These are phyloP conservation scores for Abortiporus biennis DNA, from an alignment of 1,284 basidiomycete species.

Conservation along the genomic window DNA sequence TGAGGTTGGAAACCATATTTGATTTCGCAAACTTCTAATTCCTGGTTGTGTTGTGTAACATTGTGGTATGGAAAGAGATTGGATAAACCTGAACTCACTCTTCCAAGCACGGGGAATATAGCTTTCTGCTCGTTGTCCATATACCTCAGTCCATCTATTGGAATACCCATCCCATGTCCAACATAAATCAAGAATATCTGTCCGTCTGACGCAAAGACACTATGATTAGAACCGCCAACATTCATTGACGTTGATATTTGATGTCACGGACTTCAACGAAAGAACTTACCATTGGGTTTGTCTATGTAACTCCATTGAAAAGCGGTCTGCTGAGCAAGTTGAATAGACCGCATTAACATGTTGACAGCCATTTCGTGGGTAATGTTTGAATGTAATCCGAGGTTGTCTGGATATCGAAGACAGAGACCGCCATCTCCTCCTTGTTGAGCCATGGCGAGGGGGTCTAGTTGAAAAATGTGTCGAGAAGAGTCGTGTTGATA, in stretches of 20 bases:
- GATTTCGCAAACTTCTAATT: slow-evolving; percentile 66
- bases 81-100: slow-evolving; percentile 38
- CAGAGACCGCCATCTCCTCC: slow-evolving; percentile 31
- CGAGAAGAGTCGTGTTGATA: no score
- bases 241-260: slow-evolving; percentile 3
- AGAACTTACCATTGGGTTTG: slow-evolving; percentile 53
- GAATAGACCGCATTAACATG: slow-evolving; percentile 53
- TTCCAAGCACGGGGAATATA: slow-evolving; percentile 38
- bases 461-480: no score
- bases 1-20: slow-evolving; percentile 73
- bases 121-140: slow-evolving; percentile 62
- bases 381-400: slow-evolving; percentile 49
- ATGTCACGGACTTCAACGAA: slow-evolving; percentile 2
- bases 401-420: slow-evolving; percentile 60
- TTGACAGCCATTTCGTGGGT: slow-evolving; percentile 50
- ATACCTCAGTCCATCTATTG: slow-evolving; percentile 67
- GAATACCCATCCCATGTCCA: slow-evolving; percentile 47
- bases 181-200: slow-evolving; percentile 57
- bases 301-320: slow-evolving; percentile 70
- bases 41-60: slow-evolving; percentile 30
- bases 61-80: neutral
- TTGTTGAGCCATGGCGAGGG: slow-evolving; percentile 3
- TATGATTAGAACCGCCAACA: neutral
- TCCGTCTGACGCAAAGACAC: slow-evolving; percentile 42
- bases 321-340: slow-evolving; percentile 48